Percentiles rank a stretch among this genome's conserved stretches.
Conservation (phyloP, 305 asterid species). For the Fraxinus platypoda region DNA sequence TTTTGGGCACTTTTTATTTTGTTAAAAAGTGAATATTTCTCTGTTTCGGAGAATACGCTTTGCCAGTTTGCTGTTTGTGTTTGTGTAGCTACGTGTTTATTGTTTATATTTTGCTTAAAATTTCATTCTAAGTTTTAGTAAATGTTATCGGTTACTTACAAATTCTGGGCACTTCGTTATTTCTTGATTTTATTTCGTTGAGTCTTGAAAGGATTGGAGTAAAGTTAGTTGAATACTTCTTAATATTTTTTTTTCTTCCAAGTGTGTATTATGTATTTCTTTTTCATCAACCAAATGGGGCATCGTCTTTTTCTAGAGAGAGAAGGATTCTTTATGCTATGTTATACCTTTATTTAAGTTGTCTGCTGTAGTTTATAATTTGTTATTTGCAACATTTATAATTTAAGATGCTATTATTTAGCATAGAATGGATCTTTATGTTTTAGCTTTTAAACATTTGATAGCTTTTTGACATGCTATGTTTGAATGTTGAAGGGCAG, state of each 20-base stretch:
- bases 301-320: background rate
- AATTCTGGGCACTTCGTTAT: background rate
- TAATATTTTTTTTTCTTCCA: background rate
- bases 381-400: background rate
- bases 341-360: background rate
- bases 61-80: background rate
- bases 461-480: background rate
- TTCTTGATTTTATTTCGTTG: background rate
- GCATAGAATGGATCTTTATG: background rate
- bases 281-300: background rate
- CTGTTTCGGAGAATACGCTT: background rate
- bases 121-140: background rate
- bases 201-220: background rate
- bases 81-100: background rate
- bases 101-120: background rate
- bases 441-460: conserved; percentile 11
- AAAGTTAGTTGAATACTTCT: background rate
- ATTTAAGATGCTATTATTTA: background rate
- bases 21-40: background rate
- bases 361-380: background rate
- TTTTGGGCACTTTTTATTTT: background rate
- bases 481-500: conserved; percentile 32
- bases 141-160: background rate
- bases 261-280: background rate
- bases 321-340: background rate